Base-by-base conservation (phyloP, 768 basidiomycete species). In the Coprinellus micaceus region DNA sequence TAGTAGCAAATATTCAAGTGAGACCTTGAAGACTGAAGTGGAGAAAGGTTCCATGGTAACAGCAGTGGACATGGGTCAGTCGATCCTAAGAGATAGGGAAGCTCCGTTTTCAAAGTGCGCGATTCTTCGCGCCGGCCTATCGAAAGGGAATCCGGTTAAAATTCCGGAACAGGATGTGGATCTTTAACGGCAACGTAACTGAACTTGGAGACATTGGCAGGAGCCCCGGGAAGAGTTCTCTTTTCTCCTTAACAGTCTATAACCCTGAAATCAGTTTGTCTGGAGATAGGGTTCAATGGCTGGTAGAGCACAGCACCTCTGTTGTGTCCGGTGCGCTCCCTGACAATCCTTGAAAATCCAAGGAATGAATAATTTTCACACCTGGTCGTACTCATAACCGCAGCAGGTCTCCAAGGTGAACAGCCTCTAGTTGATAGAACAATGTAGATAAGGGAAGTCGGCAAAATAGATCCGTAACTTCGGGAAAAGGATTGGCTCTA, bases 1-100 rank as follows among this genome's bases (percentile, higher is more conserved):
- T 83, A 86, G 86, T 87, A 87, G 85, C 86, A 86, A 86, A 86
- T 87, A 86, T 83, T 85, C 85, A 83, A 85, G 82, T 84, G 84
- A 84, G 85, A 78, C 85, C 83, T 86, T 82, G 85, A 85, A 83
- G 85, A 86, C 85, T 86, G 85, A 86, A 86, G 85, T 86, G 85
- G 85, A 84, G 85, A 88, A 86, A 84, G 85, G 85, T 86, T 86
- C 84, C 84, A 82, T 85, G 85, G 81, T 85, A 85, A 86, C 84
- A 86, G 84, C 83, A 85, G 83, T 86, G 85, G 81, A 85, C 84
- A 85, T n/a, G 82, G 85, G 84, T 85, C 78, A 88, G 85, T 86
- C 83, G 83, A 85, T 86, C 85, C 82, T 84, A 84, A 85, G 82
- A 82, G 78, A 82, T 82, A 84, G 82, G 82, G 78, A 80, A 83